Conservation (phyloP, 176 grass and related monocot species). For the Lolium multiflorum region DNA sequence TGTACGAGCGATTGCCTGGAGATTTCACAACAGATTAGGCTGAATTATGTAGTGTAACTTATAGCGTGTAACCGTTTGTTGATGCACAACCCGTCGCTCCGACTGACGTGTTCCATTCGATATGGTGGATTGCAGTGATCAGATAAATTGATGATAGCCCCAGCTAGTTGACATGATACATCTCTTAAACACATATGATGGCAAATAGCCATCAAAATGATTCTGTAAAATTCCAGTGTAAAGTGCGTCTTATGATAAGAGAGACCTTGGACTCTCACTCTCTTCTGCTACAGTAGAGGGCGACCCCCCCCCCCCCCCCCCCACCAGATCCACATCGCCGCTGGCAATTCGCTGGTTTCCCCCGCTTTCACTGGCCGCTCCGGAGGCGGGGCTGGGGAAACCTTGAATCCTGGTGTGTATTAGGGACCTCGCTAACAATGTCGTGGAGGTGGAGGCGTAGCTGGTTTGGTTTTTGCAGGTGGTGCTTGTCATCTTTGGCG, state of each 20-base stretch:
- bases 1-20: slow-evolving; percentile 60
- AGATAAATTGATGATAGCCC: neutral
- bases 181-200: slow-evolving; percentile 11
- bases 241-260: neutral
- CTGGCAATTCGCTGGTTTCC: too few species aligned
- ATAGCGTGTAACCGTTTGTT: neutral
- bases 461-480: too few species aligned
- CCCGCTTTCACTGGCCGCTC: too few species aligned
- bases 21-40: slow-evolving; percentile 43
- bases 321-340: too few species aligned
- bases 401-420: too few species aligned
- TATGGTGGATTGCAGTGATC: slow-evolving; percentile 6
- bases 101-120: neutral
- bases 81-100: neutral
- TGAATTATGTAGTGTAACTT: neutral
- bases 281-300: too few species aligned
- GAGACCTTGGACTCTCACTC: too few species aligned
- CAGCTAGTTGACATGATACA: slow-evolving; percentile 15
- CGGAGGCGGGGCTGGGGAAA: too few species aligned
- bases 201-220: slow-evolving; percentile 1
- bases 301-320: too few species aligned
- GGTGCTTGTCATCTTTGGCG: too few species aligned
- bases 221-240: slow-evolving; percentile 23
- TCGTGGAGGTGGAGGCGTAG: too few species aligned
- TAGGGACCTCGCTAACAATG: too few species aligned